These are phyloP conservation scores for Ramichloridium luteum DNA, from an alignment of 2,329 filamentous ascomycete genomes.

Conservation along the genomic window DNA sequence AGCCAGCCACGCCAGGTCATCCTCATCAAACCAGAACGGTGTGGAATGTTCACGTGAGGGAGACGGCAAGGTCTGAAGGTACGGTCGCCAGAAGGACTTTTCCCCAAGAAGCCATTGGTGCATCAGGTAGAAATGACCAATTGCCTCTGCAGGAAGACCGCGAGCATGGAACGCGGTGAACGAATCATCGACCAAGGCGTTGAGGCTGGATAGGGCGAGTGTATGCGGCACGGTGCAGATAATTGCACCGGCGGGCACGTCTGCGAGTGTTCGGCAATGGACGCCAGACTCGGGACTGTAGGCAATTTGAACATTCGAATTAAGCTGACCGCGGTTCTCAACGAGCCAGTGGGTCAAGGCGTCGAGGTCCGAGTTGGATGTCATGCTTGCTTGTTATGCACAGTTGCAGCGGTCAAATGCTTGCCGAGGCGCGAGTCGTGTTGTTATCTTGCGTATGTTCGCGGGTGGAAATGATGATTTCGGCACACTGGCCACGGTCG, in stretches of 20 bases:
- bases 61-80: conserved; percentile 23
- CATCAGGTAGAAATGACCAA: conserved; percentile 28
- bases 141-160: conserved; percentile 19
- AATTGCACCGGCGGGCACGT: conserved; percentile 11
- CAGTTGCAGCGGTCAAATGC: no score
- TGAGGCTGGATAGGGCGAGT: conserved; percentile 25
- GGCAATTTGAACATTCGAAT: conserved; percentile 17
- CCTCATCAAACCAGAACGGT: conserved; percentile 25
- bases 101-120: conserved; percentile 23
- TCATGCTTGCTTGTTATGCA: conserved; percentile 4
- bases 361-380: conserved; percentile 6
- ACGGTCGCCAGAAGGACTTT: conserved; percentile 27
- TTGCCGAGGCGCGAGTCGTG: no score
- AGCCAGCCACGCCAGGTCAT: conserved; percentile 23
- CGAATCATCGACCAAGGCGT: conserved; percentile 25
- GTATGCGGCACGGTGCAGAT: conserved; percentile 22
- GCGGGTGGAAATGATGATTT: no score
- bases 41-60: conserved; percentile 22
- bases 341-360: conserved; percentile 22
- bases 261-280: conserved; percentile 15
- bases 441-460: no score
- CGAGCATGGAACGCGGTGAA: conserved; percentile 20
- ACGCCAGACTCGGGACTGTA: conserved; percentile 16
- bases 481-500: no score
- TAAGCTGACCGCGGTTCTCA: conserved; percentile 21